phyloP scores from a whole-genome alignment of 805 yeast species.

The Candida manassasensis region DNA sequence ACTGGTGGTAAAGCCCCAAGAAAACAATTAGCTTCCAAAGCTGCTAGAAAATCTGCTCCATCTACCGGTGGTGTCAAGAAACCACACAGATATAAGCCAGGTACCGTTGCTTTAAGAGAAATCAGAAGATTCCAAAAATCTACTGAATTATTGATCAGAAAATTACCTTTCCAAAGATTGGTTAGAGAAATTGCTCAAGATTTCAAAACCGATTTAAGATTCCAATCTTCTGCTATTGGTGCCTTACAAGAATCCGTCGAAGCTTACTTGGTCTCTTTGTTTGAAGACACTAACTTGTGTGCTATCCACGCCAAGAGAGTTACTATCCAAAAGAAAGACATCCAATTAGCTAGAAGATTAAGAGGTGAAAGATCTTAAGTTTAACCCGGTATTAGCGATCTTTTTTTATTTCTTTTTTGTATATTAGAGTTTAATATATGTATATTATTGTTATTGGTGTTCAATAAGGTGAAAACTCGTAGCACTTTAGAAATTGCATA shows the following conservation, averaged over 20 bases:
- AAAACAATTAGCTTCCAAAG: slow-evolving; percentile 46
- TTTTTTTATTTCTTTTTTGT: slow-evolving; percentile 1
- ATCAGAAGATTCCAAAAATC: slow-evolving; percentile 46
- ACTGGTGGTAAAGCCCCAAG: slow-evolving; percentile 49
- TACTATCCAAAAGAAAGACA: slow-evolving; percentile 45
- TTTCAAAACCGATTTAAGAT: slow-evolving; percentile 44
- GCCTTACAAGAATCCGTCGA: slow-evolving; percentile 46
- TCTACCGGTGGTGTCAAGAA: slow-evolving; percentile 45
- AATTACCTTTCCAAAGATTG: slow-evolving; percentile 46
- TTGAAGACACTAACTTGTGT: slow-evolving; percentile 46
- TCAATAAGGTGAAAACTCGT: not conserved
- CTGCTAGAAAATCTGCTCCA: slow-evolving; percentile 46
- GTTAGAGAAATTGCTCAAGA: slow-evolving; percentile 46
- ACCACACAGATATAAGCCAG: slow-evolving; percentile 48
- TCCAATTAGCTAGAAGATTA: slow-evolving; percentile 46
- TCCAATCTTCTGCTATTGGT: slow-evolving; percentile 45
- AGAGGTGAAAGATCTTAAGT: slow-evolving; percentile 44
- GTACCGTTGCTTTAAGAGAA: slow-evolving; percentile 48
- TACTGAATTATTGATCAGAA: slow-evolving; percentile 43
- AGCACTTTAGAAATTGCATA: not conserved
- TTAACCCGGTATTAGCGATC: not conserved
- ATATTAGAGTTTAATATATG: slow-evolving; percentile 1
- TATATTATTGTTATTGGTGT: slow-evolving; percentile 1
- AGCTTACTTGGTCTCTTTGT: slow-evolving; percentile 44
- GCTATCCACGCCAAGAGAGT: slow-evolving; percentile 48